These are phyloP conservation scores for Cavenderia fasciculata DNA, from an alignment of 78 protist genomes.

Conservation along the genomic window DNA sequence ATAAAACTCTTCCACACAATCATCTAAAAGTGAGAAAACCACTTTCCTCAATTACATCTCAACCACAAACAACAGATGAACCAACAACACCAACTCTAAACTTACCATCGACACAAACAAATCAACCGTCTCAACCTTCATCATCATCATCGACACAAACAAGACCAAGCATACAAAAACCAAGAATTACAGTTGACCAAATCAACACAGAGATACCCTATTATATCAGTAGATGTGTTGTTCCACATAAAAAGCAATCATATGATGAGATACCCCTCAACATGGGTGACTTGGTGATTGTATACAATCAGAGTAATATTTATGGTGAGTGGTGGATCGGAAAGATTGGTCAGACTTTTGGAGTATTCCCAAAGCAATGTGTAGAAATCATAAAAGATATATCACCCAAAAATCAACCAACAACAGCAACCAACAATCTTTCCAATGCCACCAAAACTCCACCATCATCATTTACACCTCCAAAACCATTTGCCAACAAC, in stretches of 20 bases:
- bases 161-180: too few relatives aligned
- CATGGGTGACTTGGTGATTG: constrained; percentile 30
- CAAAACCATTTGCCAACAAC: neutral
- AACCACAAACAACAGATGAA: too few relatives aligned
- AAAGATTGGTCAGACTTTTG: neutral
- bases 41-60: too few relatives aligned
- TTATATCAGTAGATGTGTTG: constrained; percentile 20
- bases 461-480: neutral
- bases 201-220: constrained; percentile 42
- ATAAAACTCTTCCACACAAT: too few relatives aligned
- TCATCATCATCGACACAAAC: neutral
- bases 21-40: too few relatives aligned
- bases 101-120: too few relatives aligned
- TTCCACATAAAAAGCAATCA: constrained; percentile 3
- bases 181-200: constrained; percentile 4
- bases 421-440: neutral
- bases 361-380: constrained; percentile 55
- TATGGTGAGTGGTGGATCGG: constrained; percentile 75
- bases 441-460: neutral
- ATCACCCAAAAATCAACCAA: constrained; percentile 6
- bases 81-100: too few relatives aligned
- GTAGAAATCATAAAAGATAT: constrained; percentile 64
- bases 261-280: constrained; percentile 37
- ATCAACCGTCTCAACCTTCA: neutral
- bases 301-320: constrained; percentile 17